Conservation (phyloP, 306 rosid genomes). For the Trifolium dubium region DNA sequence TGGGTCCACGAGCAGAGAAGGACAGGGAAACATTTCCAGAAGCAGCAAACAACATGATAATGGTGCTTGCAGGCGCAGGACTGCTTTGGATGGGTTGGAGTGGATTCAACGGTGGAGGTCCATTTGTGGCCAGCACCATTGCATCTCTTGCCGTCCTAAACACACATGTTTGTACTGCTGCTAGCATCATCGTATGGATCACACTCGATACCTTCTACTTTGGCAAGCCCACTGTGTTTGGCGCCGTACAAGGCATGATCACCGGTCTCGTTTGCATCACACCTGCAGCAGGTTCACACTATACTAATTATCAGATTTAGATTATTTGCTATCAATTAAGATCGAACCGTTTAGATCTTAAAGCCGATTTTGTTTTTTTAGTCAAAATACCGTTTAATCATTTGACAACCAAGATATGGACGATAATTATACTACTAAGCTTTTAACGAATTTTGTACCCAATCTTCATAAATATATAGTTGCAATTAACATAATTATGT, state of each 20-base stretch:
- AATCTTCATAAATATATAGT: background rate
- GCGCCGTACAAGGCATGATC: slow-evolving; percentile 64
- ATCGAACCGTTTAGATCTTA: too few relatives aligned
- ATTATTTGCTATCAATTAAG: too few relatives aligned
- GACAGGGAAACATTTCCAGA: slow-evolving; percentile 36
- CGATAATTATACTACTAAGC: too few relatives aligned
- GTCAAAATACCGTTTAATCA: too few relatives aligned
- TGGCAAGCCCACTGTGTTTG: slow-evolving; percentile 55
- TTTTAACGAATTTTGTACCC: too few relatives aligned
- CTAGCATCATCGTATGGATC: slow-evolving; percentile 53
- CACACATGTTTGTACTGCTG: slow-evolving; percentile 55
- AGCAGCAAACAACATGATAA: slow-evolving; percentile 52
- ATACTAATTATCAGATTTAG: too few relatives aligned
- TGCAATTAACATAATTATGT: background rate
- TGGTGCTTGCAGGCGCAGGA: slow-evolving; percentile 58
- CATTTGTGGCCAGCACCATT: slow-evolving; percentile 42
- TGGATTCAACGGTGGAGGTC: slow-evolving; percentile 67
- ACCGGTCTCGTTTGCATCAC: slow-evolving; percentile 62
- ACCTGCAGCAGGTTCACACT: slow-evolving; percentile 49
- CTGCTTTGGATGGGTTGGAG: slow-evolving; percentile 70
- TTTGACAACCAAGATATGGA: too few relatives aligned
- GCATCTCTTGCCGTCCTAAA: slow-evolving; percentile 58
- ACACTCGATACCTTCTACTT: slow-evolving; percentile 43
- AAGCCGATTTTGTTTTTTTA: too few relatives aligned
- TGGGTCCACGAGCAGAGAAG: slow-evolving; percentile 47